Percentiles rank a stretch among this genome's conserved stretches.
These are phyloP conservation scores for Plasmodium inui DNA, from an alignment of 169 alveolate species.

Conservation along the genomic window DNA sequence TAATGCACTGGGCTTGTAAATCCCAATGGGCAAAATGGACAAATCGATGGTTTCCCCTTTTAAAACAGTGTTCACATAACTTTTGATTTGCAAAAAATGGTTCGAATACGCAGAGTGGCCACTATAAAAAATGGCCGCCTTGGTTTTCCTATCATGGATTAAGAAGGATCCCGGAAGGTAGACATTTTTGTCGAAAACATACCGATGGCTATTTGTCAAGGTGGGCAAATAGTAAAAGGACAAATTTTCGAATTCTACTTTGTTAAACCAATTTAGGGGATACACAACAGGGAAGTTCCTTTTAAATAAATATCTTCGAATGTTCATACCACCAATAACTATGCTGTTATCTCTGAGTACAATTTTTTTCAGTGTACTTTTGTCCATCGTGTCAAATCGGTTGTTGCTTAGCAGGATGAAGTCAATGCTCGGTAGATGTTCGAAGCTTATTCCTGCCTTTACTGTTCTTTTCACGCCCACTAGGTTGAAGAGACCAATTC, in stretches of 20 bases:
- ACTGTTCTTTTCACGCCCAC: constrained; percentile 57
- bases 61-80: constrained; percentile 30
- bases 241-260: constrained; percentile 51
- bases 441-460: constrained; percentile 65
- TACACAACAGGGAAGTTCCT: constrained; percentile 71
- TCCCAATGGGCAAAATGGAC: constrained; percentile 72
- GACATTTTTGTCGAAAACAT: constrained; percentile 53
- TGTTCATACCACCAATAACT: constrained; percentile 72
- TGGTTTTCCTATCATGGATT: constrained; percentile 31
- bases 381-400: constrained; percentile 74
- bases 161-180: constrained; percentile 75
- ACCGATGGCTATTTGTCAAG: constrained; percentile 56
- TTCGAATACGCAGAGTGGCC: constrained; percentile 74
- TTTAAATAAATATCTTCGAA: constrained; percentile 62
- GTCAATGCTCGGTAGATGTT: constrained; percentile 68
- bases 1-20: constrained; percentile 56
- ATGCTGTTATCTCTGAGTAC: constrained; percentile 70
- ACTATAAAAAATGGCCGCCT: constrained; percentile 68
- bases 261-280: constrained; percentile 75
- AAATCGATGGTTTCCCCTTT: constrained; percentile 27
- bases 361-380: constrained; percentile 37
- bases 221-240: constrained; percentile 73
- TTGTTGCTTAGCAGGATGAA: constrained; percentile 71
- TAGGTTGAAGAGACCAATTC: constrained; percentile 46
- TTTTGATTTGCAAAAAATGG: constrained; percentile 61